Evolutionary conservation across 805 yeast genomes (phyloP).

Genomic region (Barnettozyma siamensis): DNA sequence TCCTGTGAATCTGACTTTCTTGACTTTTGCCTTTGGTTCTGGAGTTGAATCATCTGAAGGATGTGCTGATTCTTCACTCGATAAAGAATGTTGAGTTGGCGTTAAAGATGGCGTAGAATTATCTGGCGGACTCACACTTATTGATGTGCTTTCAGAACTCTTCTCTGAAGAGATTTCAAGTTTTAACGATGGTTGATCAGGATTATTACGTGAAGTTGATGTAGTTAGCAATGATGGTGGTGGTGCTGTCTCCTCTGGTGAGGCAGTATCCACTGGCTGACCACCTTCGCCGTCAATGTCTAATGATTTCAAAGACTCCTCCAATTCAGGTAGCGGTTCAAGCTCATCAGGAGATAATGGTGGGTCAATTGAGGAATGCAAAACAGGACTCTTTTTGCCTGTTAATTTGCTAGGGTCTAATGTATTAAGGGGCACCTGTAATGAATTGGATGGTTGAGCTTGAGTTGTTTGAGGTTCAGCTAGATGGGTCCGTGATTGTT

Average conservation of each 20-base stretch:
- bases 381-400: background rate
- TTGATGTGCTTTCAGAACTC: background rate
- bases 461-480: too few relatives aligned
- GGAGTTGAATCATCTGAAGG: too few relatives aligned
- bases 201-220: background rate
- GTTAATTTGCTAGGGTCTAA: background rate
- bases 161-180: background rate
- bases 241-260: too few relatives aligned
- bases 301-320: background rate
- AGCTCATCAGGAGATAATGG: background rate
- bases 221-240: too few relatives aligned
- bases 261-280: too few relatives aligned
- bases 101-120: too few relatives aligned
- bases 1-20: constrained; percentile 25
- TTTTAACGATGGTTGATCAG: background rate
- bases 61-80: too few relatives aligned
- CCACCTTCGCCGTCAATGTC: background rate
- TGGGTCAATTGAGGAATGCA: background rate
- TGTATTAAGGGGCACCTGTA: too few relatives aligned
- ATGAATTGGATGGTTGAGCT: too few relatives aligned
- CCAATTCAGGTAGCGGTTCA: background rate
- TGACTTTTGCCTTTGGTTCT: constrained; percentile 9
- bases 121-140: too few relatives aligned
- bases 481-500: too few relatives aligned
- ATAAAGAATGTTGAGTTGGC: too few relatives aligned